Conservation (phyloP, 1,284 basidiomycete species). For the Cryptococcus deneoformans region DNA sequence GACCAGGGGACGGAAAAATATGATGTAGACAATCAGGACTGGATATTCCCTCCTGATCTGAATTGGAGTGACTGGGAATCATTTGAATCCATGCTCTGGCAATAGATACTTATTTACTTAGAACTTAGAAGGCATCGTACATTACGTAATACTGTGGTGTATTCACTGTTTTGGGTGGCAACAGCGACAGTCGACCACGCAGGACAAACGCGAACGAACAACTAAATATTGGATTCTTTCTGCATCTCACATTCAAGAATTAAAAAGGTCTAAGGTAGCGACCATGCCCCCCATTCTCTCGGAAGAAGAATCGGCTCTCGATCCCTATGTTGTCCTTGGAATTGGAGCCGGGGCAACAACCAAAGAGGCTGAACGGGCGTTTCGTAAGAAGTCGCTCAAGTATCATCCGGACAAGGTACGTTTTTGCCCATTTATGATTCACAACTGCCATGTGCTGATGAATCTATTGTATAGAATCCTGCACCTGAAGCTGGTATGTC, state of each 20-base stretch:
- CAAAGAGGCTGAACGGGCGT: conserved; percentile 78
- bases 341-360: conserved; percentile 69
- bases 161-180: background rate
- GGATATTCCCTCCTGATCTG: too few relatives aligned
- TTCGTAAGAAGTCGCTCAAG: conserved; percentile 75
- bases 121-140: too few relatives aligned
- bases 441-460: background rate
- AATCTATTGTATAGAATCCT: conserved; percentile 14
- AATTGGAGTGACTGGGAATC: too few relatives aligned
- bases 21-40: too few relatives aligned
- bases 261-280: too few relatives aligned
- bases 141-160: background rate
- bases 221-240: too few relatives aligned
- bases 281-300: conserved; percentile 39
- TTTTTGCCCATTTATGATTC: conserved; percentile 20
- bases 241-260: too few relatives aligned
- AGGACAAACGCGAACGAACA: too few relatives aligned
- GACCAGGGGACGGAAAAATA: too few relatives aligned
- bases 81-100: too few relatives aligned
- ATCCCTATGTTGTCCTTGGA: conserved; percentile 74
- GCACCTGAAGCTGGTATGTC: conserved; percentile 20
- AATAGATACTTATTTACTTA: too few relatives aligned
- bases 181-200: too few relatives aligned
- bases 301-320: conserved; percentile 51
- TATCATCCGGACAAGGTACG: conserved; percentile 82